Conservation (phyloP, 129 eudicot species). For the Daucus carota region DNA sequence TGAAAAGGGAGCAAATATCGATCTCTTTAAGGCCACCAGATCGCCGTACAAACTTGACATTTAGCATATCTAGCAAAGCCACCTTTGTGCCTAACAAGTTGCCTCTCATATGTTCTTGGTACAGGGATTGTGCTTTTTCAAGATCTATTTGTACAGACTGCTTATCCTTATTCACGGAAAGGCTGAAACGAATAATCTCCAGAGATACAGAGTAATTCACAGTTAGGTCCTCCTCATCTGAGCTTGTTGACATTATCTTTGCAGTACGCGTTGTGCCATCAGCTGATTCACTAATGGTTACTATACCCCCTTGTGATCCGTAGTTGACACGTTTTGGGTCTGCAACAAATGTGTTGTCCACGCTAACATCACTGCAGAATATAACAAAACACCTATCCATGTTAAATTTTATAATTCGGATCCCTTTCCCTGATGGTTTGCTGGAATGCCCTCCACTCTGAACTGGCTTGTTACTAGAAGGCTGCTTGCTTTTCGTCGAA, state of each 20-base stretch:
- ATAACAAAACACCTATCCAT: slow-evolving; percentile 70
- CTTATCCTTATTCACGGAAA: slow-evolving; percentile 80
- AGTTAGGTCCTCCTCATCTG: slow-evolving; percentile 48
- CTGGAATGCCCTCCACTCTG: slow-evolving; percentile 46
- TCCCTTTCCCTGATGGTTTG: slow-evolving; percentile 77
- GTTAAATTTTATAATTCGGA: slow-evolving; percentile 52
- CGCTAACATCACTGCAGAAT: slow-evolving; percentile 50
- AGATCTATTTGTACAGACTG: slow-evolving; percentile 81
- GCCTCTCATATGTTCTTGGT: slow-evolving; percentile 62
- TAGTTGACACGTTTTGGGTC: slow-evolving; percentile 92
- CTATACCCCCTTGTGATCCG: slow-evolving; percentile 96
- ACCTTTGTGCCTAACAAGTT: slow-evolving; percentile 44
- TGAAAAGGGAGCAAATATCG: slow-evolving; percentile 85
- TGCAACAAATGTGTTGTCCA: slow-evolving; percentile 54
- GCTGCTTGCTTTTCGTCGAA: slow-evolving; percentile 43
- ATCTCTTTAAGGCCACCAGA: slow-evolving; percentile 81
- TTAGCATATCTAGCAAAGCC: slow-evolving; percentile 68
- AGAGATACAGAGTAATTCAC: slow-evolving; percentile 58
- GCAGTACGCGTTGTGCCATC: slow-evolving; percentile 89
- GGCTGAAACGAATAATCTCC: slow-evolving; percentile 63
- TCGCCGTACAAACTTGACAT: slow-evolving; percentile 78
- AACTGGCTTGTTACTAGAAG: slow-evolving; percentile 41
- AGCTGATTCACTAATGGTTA: slow-evolving; percentile 49
- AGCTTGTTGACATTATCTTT: slow-evolving; percentile 52
- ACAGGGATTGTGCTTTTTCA: slow-evolving; percentile 75